phyloP scores from a whole-genome alignment of 495 filamentous ascomycete species.

The Podospora bellae-mahoneyi region DNA sequence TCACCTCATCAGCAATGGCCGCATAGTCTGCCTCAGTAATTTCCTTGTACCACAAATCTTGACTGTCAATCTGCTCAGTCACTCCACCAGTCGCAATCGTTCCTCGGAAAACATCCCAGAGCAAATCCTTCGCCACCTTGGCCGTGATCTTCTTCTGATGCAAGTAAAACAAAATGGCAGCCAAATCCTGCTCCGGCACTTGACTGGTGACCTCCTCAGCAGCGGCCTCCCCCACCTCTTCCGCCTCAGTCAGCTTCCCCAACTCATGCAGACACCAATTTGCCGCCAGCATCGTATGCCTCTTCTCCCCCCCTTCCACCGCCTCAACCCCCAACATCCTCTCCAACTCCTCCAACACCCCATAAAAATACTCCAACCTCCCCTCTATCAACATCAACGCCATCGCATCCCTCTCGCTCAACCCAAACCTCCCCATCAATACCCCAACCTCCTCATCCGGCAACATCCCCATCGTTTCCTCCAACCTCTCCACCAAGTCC shows the following conservation, averaged over 20 bases:
- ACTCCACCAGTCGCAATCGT: slow-evolving; percentile 45
- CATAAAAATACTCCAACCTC: slow-evolving; percentile 77
- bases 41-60: slow-evolving; percentile 63
- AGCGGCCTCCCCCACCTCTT: slow-evolving; percentile 21
- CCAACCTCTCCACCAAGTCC: slow-evolving; percentile 63
- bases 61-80: slow-evolving; percentile 59
- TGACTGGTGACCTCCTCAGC: slow-evolving; percentile 39
- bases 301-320: slow-evolving; percentile 15
- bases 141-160: slow-evolving; percentile 67
- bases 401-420: slow-evolving; percentile 83
- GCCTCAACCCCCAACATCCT: slow-evolving; percentile 39
- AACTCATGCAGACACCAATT: slow-evolving; percentile 86
- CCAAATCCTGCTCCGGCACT: slow-evolving; percentile 59
- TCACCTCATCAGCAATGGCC: slow-evolving; percentile 48
- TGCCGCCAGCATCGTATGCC: slow-evolving; percentile 45
- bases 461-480: slow-evolving; percentile 56
- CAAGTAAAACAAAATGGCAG: slow-evolving; percentile 63
- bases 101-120: slow-evolving; percentile 54
- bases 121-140: slow-evolving; percentile 68
- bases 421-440: slow-evolving; percentile 56
- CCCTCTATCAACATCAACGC: slow-evolving; percentile 74
- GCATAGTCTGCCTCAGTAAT: slow-evolving; percentile 59
- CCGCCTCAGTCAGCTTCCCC: slow-evolving; percentile 60
- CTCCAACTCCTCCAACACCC: slow-evolving; percentile 58
- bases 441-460: slow-evolving; percentile 66